Evolutionary conservation across 352 stramenopile genomes (phyloP).

Genomic region (Phytophthora melonis): DNA sequence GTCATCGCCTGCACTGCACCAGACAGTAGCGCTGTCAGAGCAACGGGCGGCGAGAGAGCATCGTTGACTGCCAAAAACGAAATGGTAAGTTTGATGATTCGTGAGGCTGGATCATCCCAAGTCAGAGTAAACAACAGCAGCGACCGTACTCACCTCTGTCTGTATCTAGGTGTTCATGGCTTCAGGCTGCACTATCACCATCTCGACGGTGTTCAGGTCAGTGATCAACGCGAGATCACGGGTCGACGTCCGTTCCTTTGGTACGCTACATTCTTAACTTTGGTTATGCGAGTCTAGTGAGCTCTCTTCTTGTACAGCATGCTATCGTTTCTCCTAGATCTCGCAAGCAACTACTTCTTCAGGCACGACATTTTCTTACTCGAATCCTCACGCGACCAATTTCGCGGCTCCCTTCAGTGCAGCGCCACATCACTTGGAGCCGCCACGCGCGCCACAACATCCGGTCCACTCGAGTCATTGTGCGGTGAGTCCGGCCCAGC

Average conservation of each 20-base stretch:
- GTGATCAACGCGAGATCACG: no score
- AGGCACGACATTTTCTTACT: background rate
- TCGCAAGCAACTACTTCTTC: background rate
- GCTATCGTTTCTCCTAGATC: background rate
- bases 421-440: background rate
- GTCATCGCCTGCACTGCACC: constrained; percentile 21
- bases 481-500: background rate
- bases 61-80: no score
- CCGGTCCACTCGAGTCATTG: background rate
- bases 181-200: no score
- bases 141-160: no score
- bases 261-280: background rate
- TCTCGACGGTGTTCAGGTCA: no score
- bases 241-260: no score
- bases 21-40: constrained; percentile 18
- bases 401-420: background rate
- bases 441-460: background rate
- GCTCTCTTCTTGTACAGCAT: background rate
- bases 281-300: background rate
- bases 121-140: no score
- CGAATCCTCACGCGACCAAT: background rate
- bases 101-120: no score
- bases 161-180: no score
- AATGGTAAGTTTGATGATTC: no score
- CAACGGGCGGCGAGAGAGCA: background rate